Conservation (phyloP, 2,329 filamentous ascomycete species). For the Ceratocystis variospora region DNA sequence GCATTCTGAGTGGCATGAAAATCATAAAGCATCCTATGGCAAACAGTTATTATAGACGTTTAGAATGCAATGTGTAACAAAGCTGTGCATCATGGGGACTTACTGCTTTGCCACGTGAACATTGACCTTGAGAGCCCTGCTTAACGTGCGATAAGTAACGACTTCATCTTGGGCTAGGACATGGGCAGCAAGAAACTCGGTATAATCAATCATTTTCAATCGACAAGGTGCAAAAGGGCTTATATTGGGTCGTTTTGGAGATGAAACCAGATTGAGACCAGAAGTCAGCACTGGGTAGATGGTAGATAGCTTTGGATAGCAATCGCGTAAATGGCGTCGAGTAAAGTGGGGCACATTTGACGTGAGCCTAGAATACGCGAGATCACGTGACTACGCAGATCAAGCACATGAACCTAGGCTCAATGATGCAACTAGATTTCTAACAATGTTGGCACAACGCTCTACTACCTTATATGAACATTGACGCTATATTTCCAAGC, state of each 20-base stretch:
- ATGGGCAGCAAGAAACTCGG: constrained; percentile 58
- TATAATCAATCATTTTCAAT: constrained; percentile 45
- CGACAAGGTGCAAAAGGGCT: neutral
- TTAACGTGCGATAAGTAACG: constrained; percentile 76
- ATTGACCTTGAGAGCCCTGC: constrained; percentile 69
- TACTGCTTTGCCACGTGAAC: constrained; percentile 83
- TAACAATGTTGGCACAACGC: no score
- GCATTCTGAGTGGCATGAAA: constrained; percentile 68
- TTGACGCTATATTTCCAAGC: no score
- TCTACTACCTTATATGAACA: no score
- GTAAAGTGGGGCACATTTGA: neutral
- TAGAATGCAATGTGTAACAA: neutral
- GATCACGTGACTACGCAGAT: neutral
- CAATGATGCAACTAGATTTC: no score
- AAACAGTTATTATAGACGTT: neutral
- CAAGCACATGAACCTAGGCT: no score
- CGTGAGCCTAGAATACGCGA: neutral
- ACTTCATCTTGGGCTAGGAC: constrained; percentile 63
- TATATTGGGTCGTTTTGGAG: neutral
- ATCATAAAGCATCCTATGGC: constrained; percentile 64
- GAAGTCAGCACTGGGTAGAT: no score
- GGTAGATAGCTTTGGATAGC: no score
- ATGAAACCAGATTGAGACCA: neutral
- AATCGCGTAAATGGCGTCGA: no score
- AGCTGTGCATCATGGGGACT: constrained; percentile 23